Conservation (phyloP, 805 yeast genomes). For the Spathaspora gorwiae region DNA sequence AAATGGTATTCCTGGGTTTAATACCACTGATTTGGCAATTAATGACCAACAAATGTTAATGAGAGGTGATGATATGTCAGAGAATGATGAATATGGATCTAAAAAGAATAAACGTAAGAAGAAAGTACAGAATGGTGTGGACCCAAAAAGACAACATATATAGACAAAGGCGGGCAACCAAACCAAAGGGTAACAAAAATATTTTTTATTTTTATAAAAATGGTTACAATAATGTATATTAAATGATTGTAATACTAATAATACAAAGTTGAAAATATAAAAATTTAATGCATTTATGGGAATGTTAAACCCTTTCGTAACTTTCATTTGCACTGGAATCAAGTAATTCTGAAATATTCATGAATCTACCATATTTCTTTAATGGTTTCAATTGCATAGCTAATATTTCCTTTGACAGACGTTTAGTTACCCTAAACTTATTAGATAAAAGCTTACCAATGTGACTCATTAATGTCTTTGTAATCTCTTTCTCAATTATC, state of each 20-base stretch:
- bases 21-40: slow-evolving; percentile 60
- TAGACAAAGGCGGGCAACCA: slow-evolving; percentile 4
- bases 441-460: slow-evolving; percentile 32
- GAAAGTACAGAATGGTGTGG: slow-evolving; percentile 29
- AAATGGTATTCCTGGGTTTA: slow-evolving; percentile 75
- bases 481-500: slow-evolving; percentile 26
- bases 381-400: slow-evolving; percentile 12
- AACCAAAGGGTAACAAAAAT: neutral
- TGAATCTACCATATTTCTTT: slow-evolving; percentile 18
- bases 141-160: slow-evolving; percentile 33
- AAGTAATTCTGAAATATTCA: slow-evolving; percentile 17
- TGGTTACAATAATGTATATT: neutral
- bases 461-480: slow-evolving; percentile 30
- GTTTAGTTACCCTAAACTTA: slow-evolving; percentile 20
- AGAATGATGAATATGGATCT: slow-evolving; percentile 32
- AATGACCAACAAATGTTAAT: slow-evolving; percentile 42
- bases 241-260: neutral
- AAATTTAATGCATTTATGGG: no score
- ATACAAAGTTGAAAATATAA: neutral
- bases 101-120: slow-evolving; percentile 37
- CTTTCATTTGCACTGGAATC: slow-evolving; percentile 1
- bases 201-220: no score
- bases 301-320: neutral
- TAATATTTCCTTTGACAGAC: slow-evolving; percentile 9
- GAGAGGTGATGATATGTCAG: slow-evolving; percentile 39